Base-by-base conservation (phyloP, 225 moss, liverwort and hornwort species). In the Marchantia paleacea region DNA sequence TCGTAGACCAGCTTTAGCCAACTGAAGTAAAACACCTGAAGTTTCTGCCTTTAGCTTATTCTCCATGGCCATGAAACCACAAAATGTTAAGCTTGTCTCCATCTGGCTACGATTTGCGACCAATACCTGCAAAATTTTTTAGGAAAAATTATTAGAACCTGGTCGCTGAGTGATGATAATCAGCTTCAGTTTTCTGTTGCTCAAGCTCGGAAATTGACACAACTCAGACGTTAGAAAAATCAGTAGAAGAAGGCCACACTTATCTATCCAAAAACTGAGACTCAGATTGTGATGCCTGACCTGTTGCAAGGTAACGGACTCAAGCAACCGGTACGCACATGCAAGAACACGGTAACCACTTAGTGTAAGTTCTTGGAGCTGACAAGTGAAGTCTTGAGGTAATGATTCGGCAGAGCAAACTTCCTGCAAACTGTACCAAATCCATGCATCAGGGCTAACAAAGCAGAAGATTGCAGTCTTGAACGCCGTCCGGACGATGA, bases 11-110 rank as follows among this genome's bases (percentile, higher is more conserved):
- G 87, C 82, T 62, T 78, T 80, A 69, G 87, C 84, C 30, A 87
- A 55, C 54, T 87, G 84, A 15, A 68, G 69, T 81, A 87, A 81
- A 63, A 87, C 78, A 8, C 53, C 62, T 62, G 84, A 70, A 20
- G 87, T 87, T 80, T 87, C 87, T 61, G 75, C 50, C 78, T 87
- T 87, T 5, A 87, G 80, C 64, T 84, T 87, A 80, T 87, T 87
- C 76, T 87, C 87, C 87, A 87, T 87, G 29, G 84, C 80, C 62
- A 87, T 80, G 39, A 87, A 87, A 52, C 87, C 87, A 64, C 82
- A 87, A 49, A 87, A 87, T 31, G 63, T 64, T 71, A 87, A 69
- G 3, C 74, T 78, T 53, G 50, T 78, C 69, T 87, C 87, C 84
- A 87, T 84, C 69, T 87, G 84, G 75, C 19, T 80, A 6, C 87